Percentiles rank a stretch among this genome's conserved stretches.
Evolutionary conservation across 2,329 filamentous ascomycete species (phyloP).

Genomic region (Penicillium sp.): DNA sequence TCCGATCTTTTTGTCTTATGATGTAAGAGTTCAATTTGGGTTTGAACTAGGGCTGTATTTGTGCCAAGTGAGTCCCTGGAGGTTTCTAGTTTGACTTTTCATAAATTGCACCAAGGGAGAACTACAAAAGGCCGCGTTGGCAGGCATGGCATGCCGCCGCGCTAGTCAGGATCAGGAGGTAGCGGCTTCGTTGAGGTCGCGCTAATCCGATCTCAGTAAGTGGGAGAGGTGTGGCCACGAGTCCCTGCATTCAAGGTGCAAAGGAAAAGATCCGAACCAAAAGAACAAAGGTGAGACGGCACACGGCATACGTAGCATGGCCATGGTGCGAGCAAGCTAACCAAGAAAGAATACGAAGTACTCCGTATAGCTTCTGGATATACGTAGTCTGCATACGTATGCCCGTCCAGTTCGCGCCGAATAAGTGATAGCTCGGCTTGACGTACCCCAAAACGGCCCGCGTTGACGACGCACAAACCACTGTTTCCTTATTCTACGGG

Average conservation of each 20-base stretch:
- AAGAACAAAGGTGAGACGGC: slow-evolving; percentile 7
- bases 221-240: slow-evolving; percentile 16
- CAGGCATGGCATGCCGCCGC: slow-evolving; percentile 6
- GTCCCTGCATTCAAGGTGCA: slow-evolving; percentile 15
- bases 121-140: slow-evolving; percentile 18
- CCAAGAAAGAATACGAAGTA: slow-evolving; percentile 8
- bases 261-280: neutral
- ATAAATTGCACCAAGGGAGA: neutral
- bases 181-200: slow-evolving; percentile 5
- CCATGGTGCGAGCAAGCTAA: slow-evolving; percentile 3
- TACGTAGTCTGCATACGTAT: slow-evolving; percentile 26
- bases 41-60: neutral
- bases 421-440: slow-evolving; percentile 18
- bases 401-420: slow-evolving; percentile 8
- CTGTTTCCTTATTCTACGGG: neutral
- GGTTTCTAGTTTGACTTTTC: neutral
- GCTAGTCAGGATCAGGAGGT: slow-evolving; percentile 8
- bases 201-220: slow-evolving; percentile 10
- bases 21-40: neutral
- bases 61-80: neutral
- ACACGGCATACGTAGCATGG: slow-evolving; percentile 11
- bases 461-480: slow-evolving; percentile 10
- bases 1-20: neutral
- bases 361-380: slow-evolving; percentile 11
- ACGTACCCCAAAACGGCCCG: slow-evolving; percentile 6